Evolutionary conservation across 2,329 filamentous ascomycete species (phyloP), one percentile per base, ranked within the genome.

Genomic region (Lecanicillium sp.): DNA sequence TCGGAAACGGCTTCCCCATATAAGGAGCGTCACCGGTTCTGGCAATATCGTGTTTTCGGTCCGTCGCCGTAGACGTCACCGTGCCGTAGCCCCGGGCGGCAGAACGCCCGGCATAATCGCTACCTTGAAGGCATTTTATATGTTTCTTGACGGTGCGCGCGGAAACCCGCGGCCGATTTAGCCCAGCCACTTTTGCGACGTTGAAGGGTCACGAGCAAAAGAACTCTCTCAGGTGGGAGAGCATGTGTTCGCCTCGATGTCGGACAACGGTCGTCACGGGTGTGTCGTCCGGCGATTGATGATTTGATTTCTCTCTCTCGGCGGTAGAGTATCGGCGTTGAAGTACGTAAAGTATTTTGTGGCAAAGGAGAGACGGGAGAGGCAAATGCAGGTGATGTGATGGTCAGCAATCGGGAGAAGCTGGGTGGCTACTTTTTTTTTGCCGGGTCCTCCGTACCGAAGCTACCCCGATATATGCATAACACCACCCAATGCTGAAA

Each of bases 91-190:
- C 46, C 46, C 56, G 52, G 44, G 50, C 54, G 56, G 62, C 61
- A 55, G 53, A 58, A 54, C 60, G 58, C 59, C 58, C 56, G 45
- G 47, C 53, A 14, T 40, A 45, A 29, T 46, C 40, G 54, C 57
- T 65, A 70, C 59, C 55, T 60, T 39, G 57, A 32, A 48, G 51
- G 49, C 69, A 72, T 70, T 36, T 41, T 41, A 53, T 43, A 32
- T 46, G 45, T 52, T 41, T 57, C 44, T 52, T 51, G 39, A 57
- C 51, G 64, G 65, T 63, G 55, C 60, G 59, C 55, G 64, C 61
- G 54, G 59, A 56, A 50, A 62, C 56, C 60, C 68, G 65, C 57
- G 59, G 55, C 49, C 61, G 57, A 48, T 59, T 60, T 42, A 56
- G 41, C 44, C 47, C 47, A 48, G 59, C 59, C 60, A 62, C 49